Percentiles rank a stretch among this genome's conserved stretches.
Evolutionary conservation across 1,284 basidiomycete genomes (phyloP).

Genomic region (Pascua sp.): DNA sequence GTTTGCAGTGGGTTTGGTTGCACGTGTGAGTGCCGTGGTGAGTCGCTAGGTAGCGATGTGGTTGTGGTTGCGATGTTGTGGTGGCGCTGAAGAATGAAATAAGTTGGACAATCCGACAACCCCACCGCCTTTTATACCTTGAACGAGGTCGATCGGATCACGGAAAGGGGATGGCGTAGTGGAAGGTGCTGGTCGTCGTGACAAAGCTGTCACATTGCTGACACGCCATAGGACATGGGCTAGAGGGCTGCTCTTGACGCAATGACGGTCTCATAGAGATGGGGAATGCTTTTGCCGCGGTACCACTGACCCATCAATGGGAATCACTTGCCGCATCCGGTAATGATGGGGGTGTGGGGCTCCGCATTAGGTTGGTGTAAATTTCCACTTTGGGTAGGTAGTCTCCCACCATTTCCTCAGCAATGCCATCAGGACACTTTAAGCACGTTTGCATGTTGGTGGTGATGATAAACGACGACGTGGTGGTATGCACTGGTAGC

Average conservation of each 20-base stretch:
- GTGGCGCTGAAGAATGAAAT: background rate
- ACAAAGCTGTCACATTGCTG: background rate
- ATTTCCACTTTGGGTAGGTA: background rate
- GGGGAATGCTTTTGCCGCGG: background rate
- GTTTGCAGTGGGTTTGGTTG: slow-evolving; percentile 1
- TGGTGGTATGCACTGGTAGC: no score
- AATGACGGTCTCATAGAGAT: no score
- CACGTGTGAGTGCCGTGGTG: background rate
- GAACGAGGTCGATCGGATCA: no score
- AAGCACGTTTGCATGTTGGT: no score
- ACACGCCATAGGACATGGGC: background rate
- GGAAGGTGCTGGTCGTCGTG: background rate
- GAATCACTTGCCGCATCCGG: background rate
- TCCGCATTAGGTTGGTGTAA: background rate
- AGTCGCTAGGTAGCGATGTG: background rate
- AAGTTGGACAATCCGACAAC: background rate
- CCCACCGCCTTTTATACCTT: background rate
- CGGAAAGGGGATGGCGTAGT: no score
- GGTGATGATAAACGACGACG: no score
- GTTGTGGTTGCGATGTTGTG: background rate
- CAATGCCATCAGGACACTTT: no score
- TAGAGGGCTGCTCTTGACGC: background rate
- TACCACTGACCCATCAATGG: background rate
- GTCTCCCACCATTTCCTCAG: slow-evolving; percentile 4
- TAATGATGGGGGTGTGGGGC: background rate